Base-by-base conservation (phyloP, 192 early-diverging fungal species). In the Coemansia nantahalensis region DNA sequence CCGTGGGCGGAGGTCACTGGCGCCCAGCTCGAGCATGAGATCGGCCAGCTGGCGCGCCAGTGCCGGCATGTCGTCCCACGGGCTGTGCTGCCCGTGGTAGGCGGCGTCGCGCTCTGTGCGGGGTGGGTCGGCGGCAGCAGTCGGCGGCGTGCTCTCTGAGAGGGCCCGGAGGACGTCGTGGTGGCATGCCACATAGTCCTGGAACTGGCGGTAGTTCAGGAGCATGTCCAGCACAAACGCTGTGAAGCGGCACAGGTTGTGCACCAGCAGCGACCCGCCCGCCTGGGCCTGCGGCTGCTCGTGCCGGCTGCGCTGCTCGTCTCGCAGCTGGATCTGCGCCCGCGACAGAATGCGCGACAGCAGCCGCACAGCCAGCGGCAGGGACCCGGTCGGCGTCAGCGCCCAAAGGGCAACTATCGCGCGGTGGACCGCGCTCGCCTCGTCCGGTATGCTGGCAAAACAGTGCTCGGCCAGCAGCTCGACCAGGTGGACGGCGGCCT, bases 81-180 rank as follows among this genome's bases (percentile, higher is more conserved):
- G 68, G 48, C 68, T 71, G 44, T 71, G 61, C 32, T 63, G 68
- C 61, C 68, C 63, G 16, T 56, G 56, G 38, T 71, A 71, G 16
- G 54, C 62, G 8, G 21, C 17, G 21, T 45, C 59, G 34, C 52
- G 62, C 34, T 64, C 68, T 10, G 45, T 40, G n/a, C 42, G 13
- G 16, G 31, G 19, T 9, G 26, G 12, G 2, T 14, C 33, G 4
- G 48, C 24, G 14, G 37, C 31, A 2, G 43, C 1, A 5, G 31
- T 31, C 0, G 33, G 23, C 5, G 43, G n/a, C 8, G 46, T 10
- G 21, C 36, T 48, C 11, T 33, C 16, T 0, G 68, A 64, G 12
- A 64, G 44, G 1, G 57, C 48, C 68, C 64, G 59, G 19, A 71
- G 62, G 37, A 60, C 42, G 51, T 71, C 68, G 26, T 71, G 68